A percentile compares a stretch with the other conserved stretches of the same genome.
Evolutionary conservation across 805 yeast species (phyloP).

Genomic region (Kuraishia capsulata): DNA sequence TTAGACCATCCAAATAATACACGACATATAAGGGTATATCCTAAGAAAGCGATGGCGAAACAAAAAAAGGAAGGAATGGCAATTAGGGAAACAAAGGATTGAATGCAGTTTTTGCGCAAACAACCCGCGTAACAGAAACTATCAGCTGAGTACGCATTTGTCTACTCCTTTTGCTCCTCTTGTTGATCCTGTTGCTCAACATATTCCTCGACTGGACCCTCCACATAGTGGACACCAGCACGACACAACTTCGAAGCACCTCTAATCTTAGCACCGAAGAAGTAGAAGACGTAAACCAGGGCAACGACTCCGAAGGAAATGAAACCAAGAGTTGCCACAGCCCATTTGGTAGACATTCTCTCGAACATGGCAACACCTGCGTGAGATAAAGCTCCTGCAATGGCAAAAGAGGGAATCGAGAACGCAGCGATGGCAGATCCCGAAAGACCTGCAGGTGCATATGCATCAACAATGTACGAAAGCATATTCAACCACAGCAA

Average conservation of each 20-base stretch:
- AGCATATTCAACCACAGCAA: slow-evolving; percentile 26
- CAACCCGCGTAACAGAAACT: too few relatives aligned
- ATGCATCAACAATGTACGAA: slow-evolving; percentile 23
- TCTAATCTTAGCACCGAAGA: slow-evolving; percentile 22
- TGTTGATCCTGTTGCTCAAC: neutral
- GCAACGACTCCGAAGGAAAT: slow-evolving; percentile 22
- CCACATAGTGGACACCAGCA: slow-evolving; percentile 1
- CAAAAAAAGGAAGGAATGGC: too few relatives aligned
- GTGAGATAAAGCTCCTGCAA: slow-evolving; percentile 25
- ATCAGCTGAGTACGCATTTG: too few relatives aligned
- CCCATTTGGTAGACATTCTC: slow-evolving; percentile 26
- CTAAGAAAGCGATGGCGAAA: too few relatives aligned
- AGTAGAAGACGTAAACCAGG: slow-evolving; percentile 22
- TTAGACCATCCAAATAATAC: too few relatives aligned
- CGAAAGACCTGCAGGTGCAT: slow-evolving; percentile 21
- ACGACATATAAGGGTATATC: too few relatives aligned
- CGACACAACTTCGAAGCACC: slow-evolving; percentile 20
- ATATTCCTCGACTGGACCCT: neutral
- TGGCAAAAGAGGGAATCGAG: slow-evolving; percentile 25
- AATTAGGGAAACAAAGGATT: too few relatives aligned
- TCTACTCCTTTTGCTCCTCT: too few relatives aligned
- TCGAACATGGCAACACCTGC: slow-evolving; percentile 30
- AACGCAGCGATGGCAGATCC: slow-evolving; percentile 27
- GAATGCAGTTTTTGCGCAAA: too few relatives aligned
- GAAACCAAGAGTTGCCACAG: slow-evolving; percentile 22